Evolutionary conservation across 495 filamentous ascomycete genomes (phyloP), one percentile per base, ranked within the genome.

Genomic region (Penicillium robsamsonii): DNA sequence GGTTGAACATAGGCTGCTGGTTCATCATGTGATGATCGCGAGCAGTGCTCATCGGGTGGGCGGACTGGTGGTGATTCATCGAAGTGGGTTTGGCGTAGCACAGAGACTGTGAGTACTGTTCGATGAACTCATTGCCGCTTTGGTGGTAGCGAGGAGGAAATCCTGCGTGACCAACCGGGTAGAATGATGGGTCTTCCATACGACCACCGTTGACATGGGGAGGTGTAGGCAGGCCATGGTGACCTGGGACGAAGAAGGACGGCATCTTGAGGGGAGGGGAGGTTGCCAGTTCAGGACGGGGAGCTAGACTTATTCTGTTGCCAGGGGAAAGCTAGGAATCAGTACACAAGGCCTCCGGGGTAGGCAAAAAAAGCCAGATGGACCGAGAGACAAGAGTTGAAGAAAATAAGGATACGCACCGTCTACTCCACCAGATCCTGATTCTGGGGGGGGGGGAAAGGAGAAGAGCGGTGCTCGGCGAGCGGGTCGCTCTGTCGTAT

Each of bases 101-200:
- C 44, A 65, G 41, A 15, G 75, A 72, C 62, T 79, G 76, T 33
- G 76, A 75, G 63, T 76, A 79, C 64, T 78, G 75, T 54, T 79
- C 76, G 61, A 79, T 78, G 62, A 79, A 79, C 47, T 79, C 76
- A 52, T 66, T 74, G 53, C 76, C 76, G 53, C 61, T 76, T 67
- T 79, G 76, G 43, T 73, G 67, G 64, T 77, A 78, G 40, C 75
- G 75, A 50, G 70, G 73, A 30, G 74, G 73, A 56, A 77, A 79
- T 42, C 69, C 73, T 40, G 75, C 63, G 42, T 72, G 70, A 47
- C 67, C 70, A 51, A 74, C 56, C 35, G 70, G 63, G 64, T 76
- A 79, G 63, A 73, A 74, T 40, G 73, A 61, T 15, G 66, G 70
- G 51, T 77, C 75, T 52, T 77, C 75, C 70, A 77, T 70, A 50